Conservation (phyloP, 768 basidiomycete species). For the Termitomyces sp. region DNA sequence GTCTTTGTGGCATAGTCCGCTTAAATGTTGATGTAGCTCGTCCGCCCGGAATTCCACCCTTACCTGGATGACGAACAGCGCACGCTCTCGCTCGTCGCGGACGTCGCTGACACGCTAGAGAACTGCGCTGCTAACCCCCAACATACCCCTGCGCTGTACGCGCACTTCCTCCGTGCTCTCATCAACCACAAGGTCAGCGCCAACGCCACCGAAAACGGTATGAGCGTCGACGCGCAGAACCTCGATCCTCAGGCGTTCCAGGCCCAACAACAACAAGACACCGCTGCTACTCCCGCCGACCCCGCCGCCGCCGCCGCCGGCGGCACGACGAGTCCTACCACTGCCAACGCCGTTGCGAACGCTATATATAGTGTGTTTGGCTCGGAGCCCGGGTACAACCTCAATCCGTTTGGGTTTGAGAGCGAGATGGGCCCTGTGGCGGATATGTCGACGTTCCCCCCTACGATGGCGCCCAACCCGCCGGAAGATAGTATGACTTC, state of each 20-base stretch:
- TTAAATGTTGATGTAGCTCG: no score
- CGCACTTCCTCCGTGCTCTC: conserved; percentile 76
- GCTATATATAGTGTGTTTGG: conserved; percentile 14
- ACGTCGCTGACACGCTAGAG: conserved; percentile 81
- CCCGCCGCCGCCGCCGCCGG: not conserved
- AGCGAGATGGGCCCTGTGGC: conserved; percentile 84
- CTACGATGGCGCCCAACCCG: conserved; percentile 70
- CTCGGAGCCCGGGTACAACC: conserved; percentile 26
- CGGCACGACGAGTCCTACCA: not conserved
- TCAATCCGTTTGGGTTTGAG: conserved; percentile 68
- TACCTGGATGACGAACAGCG: conserved; percentile 74
- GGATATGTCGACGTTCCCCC: conserved; percentile 83
- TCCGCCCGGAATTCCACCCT: conserved; percentile 79
- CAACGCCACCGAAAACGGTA: not conserved
- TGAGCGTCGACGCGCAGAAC: not conserved
- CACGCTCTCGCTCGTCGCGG: conserved; percentile 68
- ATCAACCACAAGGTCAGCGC: conserved; percentile 51
- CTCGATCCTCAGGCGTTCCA: not conserved
- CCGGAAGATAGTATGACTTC: conserved; percentile 39
- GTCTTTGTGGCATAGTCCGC: no score
- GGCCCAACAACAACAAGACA: not conserved
- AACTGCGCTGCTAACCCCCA: conserved; percentile 70
- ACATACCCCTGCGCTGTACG: conserved; percentile 92
- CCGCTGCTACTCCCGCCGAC: no score
- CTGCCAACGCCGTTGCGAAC: not conserved